Conservation (phyloP, 2,329 filamentous ascomycete genomes). For the Trichoderma sp. region DNA sequence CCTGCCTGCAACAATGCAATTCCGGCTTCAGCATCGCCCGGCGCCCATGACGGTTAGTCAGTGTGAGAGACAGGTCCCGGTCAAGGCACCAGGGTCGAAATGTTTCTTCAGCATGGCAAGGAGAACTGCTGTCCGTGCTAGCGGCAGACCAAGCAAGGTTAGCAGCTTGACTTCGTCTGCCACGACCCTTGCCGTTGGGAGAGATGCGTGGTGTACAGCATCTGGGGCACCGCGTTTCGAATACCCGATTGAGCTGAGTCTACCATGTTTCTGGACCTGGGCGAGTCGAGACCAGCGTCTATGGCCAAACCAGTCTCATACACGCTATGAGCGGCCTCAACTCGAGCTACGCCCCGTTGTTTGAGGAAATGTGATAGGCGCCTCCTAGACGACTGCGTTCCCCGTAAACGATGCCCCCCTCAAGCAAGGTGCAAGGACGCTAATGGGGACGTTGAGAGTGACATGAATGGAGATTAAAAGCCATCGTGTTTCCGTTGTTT, state of each 20-base stretch:
- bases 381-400: conserved; percentile 15
- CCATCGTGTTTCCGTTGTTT: conserved; percentile 28
- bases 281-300: conserved; percentile 1
- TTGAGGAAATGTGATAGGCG: conserved; percentile 11
- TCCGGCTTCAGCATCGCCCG: conserved; percentile 9
- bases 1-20: conserved; percentile 12
- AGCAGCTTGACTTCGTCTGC: background rate
- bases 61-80: background rate
- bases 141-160: background rate
- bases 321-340: conserved; percentile 5
- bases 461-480: conserved; percentile 20
- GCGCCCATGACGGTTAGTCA: conserved; percentile 2
- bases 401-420: conserved; percentile 13
- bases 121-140: background rate
- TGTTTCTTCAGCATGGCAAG: background rate
- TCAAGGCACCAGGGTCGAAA: background rate
- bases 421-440: conserved; percentile 2
- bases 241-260: conserved; percentile 9
- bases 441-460: background rate
- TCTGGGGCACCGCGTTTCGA: conserved; percentile 5
- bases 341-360: conserved; percentile 9
- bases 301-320: conserved; percentile 23
- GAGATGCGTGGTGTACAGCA: background rate
- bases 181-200: background rate
- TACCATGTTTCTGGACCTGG: conserved; percentile 2